Evolutionary conservation across 257 asterid species (phyloP).

Genomic region (Penstemon newberryi): DNA sequence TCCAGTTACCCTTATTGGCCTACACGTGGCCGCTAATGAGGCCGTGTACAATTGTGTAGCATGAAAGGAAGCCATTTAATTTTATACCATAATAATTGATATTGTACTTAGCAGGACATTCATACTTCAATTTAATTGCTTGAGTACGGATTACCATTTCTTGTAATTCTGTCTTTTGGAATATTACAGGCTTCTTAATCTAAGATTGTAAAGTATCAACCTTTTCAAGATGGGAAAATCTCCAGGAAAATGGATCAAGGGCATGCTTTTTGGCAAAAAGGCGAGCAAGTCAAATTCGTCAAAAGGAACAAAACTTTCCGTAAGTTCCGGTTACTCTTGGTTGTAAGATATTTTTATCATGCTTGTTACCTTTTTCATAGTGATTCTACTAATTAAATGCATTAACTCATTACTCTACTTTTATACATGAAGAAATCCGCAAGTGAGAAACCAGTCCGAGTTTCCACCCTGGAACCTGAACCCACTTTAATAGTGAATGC

Average conservation of each 20-base stretch:
- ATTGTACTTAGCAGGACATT: too few species aligned
- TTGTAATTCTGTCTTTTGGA: background rate
- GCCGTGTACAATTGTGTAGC: too few species aligned
- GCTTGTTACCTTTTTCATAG: background rate
- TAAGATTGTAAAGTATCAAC: background rate
- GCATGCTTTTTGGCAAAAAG: constrained; percentile 50
- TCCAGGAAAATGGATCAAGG: constrained; percentile 70
- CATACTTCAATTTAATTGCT: background rate
- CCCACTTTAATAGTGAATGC: constrained; percentile 35
- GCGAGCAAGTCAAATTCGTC: constrained; percentile 40
- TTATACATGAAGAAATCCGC: constrained; percentile 42
- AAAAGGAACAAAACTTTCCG: constrained; percentile 40
- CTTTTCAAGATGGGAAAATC: constrained; percentile 60
- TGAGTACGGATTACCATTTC: background rate
- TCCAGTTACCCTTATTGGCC: too few species aligned
- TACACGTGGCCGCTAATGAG: too few species aligned
- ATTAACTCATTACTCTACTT: constrained; percentile 1
- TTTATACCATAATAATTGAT: too few species aligned
- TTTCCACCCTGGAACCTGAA: constrained; percentile 35
- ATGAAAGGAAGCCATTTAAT: too few species aligned
- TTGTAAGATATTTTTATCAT: background rate
- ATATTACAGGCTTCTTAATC: constrained; percentile 21
- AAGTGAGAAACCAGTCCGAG: constrained; percentile 41
- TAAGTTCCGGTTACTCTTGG: constrained; percentile 14
- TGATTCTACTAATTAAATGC: background rate